Evolutionary conservation across 1,139 yeast species (phyloP), one percentile per base, ranked within the genome.

Genomic region (Protomyces arabidopsidicola): DNA sequence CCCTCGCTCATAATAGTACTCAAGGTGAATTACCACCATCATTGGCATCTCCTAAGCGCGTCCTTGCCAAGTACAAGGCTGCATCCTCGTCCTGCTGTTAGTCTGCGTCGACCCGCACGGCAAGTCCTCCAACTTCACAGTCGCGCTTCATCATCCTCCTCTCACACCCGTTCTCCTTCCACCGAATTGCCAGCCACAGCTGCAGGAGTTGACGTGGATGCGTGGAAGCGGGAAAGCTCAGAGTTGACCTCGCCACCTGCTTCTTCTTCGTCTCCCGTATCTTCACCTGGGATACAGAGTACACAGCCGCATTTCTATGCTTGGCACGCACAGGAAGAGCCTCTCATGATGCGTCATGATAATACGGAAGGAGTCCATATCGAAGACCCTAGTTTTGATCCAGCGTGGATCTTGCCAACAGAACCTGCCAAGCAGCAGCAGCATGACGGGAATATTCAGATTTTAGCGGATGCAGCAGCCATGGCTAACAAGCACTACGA

Each of bases 231-330:
- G 5, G 48, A 42, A 18, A 42, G 48, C 22, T 42, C 48, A 42
- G 48, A 42, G 14, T 18, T 42, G 48, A n/a, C 48, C 22, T 42
- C 48, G 48, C 48, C 48, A 42, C 48, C 48, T n/a, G 48, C 48
- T 16, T 42, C 48, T 8, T 42, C 48, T 4, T 42, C 48, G 48
- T 42, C 48, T 4, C 16, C 42, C 12, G 14, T 42, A 3, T 42
- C 48, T 10, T 42, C 48, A 20, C 48, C 48, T 10, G 24, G 12
- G 8, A 42, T 18, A 20, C 24, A 18, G 20, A n/a, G 22, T 18
- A 18, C 22, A n/a, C 22, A 18, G 48, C n/a, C 42, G 42, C 16
- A 36, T 2, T 4, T 9, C 4, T n/a, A 36, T 14, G 9, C 16
- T 12, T n/a, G 16, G 42, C 42, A 12, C 5, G 10, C 48, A 12